phyloP scores from a whole-genome alignment of 306 rosid genomes.

The Vigna reflexopilosa region DNA sequence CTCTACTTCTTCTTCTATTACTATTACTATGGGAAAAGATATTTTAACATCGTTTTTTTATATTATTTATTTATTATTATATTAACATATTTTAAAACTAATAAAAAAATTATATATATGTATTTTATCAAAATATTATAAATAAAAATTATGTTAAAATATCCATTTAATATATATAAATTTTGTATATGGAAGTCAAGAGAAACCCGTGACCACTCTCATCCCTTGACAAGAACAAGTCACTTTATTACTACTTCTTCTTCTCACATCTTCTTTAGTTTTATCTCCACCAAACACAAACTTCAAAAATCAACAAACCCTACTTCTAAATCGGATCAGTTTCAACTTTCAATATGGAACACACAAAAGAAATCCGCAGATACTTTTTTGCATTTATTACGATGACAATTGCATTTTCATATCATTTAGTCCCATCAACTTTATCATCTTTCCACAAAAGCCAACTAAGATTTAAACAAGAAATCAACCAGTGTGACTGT shows the following conservation, averaged over 20 bases:
- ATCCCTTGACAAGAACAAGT: constrained; percentile 51
- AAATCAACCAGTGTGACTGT: too few relatives aligned
- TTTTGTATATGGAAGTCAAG: too few relatives aligned
- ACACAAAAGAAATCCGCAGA: neutral
- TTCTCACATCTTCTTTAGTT: too few relatives aligned
- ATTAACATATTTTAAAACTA: too few relatives aligned
- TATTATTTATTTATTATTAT: too few relatives aligned
- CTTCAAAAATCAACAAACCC: too few relatives aligned
- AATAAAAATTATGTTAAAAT: too few relatives aligned
- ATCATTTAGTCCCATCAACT: constrained; percentile 16
- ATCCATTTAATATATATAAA: too few relatives aligned
- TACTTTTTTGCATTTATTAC: constrained; percentile 43
- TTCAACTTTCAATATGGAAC: constrained; percentile 4
- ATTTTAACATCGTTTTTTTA: too few relatives aligned
- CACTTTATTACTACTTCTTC: constrained; percentile 3
- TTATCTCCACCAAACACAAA: too few relatives aligned
- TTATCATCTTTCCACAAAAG: constrained; percentile 11
- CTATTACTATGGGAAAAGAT: neutral
- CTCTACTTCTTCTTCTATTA: neutral
- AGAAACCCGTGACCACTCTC: constrained; percentile 79
- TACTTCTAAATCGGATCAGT: neutral
- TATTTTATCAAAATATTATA: too few relatives aligned
- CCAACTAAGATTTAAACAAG: neutral
- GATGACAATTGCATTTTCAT: neutral
- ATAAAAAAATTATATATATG: too few relatives aligned